phyloP scores from a whole-genome alignment of 2,329 filamentous ascomycete genomes.

The Cladorrhinum sp. region DNA sequence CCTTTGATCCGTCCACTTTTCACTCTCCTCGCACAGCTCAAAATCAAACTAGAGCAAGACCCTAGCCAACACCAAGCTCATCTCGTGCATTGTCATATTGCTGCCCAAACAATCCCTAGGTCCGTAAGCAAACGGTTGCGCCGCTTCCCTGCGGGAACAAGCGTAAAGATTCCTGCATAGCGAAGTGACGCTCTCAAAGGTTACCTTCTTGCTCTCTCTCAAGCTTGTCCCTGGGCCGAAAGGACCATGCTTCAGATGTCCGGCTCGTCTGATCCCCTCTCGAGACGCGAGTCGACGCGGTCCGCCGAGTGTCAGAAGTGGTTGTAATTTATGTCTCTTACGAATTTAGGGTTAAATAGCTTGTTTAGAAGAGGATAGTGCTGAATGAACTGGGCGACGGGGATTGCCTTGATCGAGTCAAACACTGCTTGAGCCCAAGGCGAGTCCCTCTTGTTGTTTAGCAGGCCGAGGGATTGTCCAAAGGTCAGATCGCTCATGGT shows the following conservation, averaged over 20 bases:
- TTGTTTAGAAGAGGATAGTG: constrained; percentile 5
- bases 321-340: neutral
- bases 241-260: neutral
- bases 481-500: constrained; percentile 30
- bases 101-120: constrained; percentile 42
- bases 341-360: constrained; percentile 5
- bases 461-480: constrained; percentile 27
- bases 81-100: constrained; percentile 47
- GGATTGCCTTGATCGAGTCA: constrained; percentile 18
- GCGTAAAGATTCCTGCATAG: neutral
- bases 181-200: constrained; percentile 14
- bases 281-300: neutral
- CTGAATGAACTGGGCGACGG: neutral
- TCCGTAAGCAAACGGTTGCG: constrained; percentile 40
- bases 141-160: constrained; percentile 22
- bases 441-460: constrained; percentile 23
- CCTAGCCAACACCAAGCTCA: constrained; percentile 45
- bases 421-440: constrained; percentile 28
- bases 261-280: neutral
- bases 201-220: constrained; percentile 7
- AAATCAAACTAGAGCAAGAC: constrained; percentile 48
- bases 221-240: neutral
- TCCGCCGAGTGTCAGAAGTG: neutral
- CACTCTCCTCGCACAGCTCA: constrained; percentile 16
- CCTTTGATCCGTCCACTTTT: constrained; percentile 27